phyloP scores from a whole-genome alignment of 441 rosid genomes.

The Capsella rubella region DNA sequence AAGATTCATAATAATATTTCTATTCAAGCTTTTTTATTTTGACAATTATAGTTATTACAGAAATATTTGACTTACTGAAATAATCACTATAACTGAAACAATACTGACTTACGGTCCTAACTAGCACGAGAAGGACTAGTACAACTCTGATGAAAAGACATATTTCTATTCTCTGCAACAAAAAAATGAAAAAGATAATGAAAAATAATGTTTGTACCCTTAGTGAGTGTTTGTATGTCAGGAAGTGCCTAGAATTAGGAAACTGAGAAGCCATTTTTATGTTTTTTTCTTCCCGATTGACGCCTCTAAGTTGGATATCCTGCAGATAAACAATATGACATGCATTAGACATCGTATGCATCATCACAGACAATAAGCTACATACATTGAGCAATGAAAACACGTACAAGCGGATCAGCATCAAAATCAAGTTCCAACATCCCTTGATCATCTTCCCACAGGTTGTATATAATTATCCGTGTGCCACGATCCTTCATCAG shows the following conservation, averaged over 20 bases:
- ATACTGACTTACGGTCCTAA: background rate
- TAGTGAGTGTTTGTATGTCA: conserved; percentile 78
- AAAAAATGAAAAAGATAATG: conserved; percentile 9
- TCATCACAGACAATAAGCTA: background rate
- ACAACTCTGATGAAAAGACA: background rate
- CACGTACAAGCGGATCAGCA: conserved; percentile 66
- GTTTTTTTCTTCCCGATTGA: conserved; percentile 70
- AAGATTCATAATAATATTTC: conserved; percentile 2
- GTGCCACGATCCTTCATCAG: conserved; percentile 82
- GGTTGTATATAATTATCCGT: conserved; percentile 80
- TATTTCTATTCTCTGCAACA: conserved; percentile 7
- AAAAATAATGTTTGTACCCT: conserved; percentile 51
- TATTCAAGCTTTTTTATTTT: background rate
- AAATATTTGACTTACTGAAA: too few species aligned
- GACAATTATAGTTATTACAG: too few species aligned
- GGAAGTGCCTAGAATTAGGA: conserved; percentile 67
- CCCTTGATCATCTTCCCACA: conserved; percentile 96
- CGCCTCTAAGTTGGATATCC: conserved; percentile 91
- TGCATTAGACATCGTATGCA: background rate
- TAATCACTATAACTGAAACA: too few species aligned
- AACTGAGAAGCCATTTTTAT: conserved; percentile 63
- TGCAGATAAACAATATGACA: conserved; percentile 39
- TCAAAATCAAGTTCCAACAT: conserved; percentile 85
- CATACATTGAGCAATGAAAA: conserved; percentile 11
- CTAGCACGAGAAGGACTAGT: conserved; percentile 24